These are phyloP conservation scores for Tylopilus cervinicoccineus DNA, from an alignment of 768 basidiomycete genomes.

Conservation along the genomic window DNA sequence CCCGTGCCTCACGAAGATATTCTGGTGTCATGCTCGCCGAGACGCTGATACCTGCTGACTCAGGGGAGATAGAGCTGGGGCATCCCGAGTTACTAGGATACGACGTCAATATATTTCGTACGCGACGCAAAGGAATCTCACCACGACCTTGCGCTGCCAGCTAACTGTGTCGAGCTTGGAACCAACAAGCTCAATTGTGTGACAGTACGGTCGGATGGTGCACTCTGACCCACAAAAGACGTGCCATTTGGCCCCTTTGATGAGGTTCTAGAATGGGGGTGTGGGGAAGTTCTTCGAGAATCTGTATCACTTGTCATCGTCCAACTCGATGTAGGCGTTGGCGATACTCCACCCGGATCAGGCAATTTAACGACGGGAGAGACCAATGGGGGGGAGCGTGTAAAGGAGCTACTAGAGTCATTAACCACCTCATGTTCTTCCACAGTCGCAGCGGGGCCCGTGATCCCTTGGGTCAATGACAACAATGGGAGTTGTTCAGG, in stretches of 20 bases:
- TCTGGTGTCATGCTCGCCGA: constrained; percentile 32
- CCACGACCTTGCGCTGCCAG: constrained; percentile 14
- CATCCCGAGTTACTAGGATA: constrained; percentile 21
- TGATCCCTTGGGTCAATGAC: constrained; percentile 19
- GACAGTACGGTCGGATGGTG: constrained; percentile 10
- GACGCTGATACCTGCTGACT: constrained; percentile 29
- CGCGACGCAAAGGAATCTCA: background rate
- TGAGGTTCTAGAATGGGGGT: constrained; percentile 4
- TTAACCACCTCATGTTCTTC: constrained; percentile 14
- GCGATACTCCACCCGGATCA: constrained; percentile 20
- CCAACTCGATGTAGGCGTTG: constrained; percentile 27
- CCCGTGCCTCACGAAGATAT: constrained; percentile 31
- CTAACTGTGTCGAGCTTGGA: constrained; percentile 12
- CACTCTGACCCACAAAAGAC: constrained; percentile 3
- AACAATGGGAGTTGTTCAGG: constrained; percentile 18
- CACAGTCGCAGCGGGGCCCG: background rate
- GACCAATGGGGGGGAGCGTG: constrained; percentile 26
- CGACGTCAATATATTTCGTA: constrained; percentile 1
- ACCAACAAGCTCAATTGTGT: constrained; percentile 30
- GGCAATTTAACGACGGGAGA: constrained; percentile 30
- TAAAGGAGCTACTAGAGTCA: constrained; percentile 21
- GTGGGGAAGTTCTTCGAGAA: constrained; percentile 15
- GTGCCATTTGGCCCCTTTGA: constrained; percentile 10
- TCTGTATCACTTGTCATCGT: constrained; percentile 24
- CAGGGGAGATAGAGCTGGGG: constrained; percentile 32